Conservation (phyloP, 331 rosid species). For the Malus hybrid region DNA sequence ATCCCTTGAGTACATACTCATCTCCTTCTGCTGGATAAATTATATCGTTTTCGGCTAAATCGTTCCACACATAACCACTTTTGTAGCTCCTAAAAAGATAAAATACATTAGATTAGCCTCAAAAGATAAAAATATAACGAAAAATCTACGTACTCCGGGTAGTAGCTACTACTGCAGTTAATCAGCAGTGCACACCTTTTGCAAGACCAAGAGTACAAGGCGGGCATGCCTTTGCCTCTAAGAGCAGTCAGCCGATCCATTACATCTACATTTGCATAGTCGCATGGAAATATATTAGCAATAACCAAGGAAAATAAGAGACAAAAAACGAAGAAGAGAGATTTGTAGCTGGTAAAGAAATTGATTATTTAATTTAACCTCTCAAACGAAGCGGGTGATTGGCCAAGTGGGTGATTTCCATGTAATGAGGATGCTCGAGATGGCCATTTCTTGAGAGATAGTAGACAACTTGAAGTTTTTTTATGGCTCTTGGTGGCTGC, state of each 20-base stretch:
- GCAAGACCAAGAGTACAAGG: slow-evolving; percentile 86
- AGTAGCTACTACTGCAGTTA: too few species aligned
- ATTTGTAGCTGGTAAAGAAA: not conserved
- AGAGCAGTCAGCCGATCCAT: slow-evolving; percentile 61
- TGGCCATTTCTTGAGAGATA: slow-evolving; percentile 78
- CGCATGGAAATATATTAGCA: not conserved
- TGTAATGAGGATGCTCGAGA: slow-evolving; percentile 83
- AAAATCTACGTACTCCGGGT: too few species aligned
- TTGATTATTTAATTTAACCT: slow-evolving; percentile 16
- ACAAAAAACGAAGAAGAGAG: not conserved
- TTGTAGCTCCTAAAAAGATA: slow-evolving; percentile 52
- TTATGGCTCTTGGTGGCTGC: slow-evolving; percentile 25
- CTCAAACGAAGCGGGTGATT: slow-evolving; percentile 71
- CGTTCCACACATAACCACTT: slow-evolving; percentile 85
- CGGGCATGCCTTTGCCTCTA: slow-evolving; percentile 81
- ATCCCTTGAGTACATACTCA: slow-evolving; percentile 82
- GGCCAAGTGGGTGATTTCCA: slow-evolving; percentile 55
- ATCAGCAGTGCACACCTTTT: slow-evolving; percentile 40
- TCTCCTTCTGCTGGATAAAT: slow-evolving; percentile 73
- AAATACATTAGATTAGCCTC: not conserved
- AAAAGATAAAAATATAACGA: not conserved
- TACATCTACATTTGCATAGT: slow-evolving; percentile 32
- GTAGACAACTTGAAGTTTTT: slow-evolving; percentile 72
- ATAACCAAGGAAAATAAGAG: not conserved
- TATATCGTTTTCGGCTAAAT: slow-evolving; percentile 55